Evolutionary conservation across 2,329 filamentous ascomycete genomes (phyloP).

Genomic region (Fusarium graminum): DNA sequence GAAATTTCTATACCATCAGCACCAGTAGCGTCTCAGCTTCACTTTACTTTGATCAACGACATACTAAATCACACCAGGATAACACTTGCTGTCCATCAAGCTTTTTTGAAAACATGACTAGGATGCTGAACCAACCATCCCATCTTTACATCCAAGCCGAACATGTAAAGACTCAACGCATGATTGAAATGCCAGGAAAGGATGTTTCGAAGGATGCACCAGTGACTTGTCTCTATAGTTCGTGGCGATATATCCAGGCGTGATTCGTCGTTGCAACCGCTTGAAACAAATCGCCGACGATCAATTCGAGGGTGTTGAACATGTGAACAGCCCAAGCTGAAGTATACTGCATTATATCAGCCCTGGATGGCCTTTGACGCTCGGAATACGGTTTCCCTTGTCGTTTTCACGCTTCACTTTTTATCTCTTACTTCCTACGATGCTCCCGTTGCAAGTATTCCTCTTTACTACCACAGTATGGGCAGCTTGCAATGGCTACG

Average conservation of each 20-base stretch:
- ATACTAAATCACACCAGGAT: constrained; percentile 19
- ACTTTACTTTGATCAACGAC: background rate
- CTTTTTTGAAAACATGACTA: constrained; percentile 5
- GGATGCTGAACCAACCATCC: constrained; percentile 22
- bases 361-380: background rate
- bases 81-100: constrained; percentile 10
- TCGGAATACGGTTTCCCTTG: background rate
- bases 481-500: constrained; percentile 68
- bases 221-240: constrained; percentile 8
- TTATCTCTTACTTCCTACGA: constrained; percentile 8
- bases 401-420: background rate
- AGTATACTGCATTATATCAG: constrained; percentile 8
- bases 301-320: background rate
- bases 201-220: background rate
- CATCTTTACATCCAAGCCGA: constrained; percentile 7
- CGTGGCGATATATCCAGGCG: constrained; percentile 9
- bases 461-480: constrained; percentile 36
- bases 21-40: background rate
- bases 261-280: constrained; percentile 16
- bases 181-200: constrained; percentile 16
- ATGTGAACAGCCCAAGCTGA: background rate
- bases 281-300: constrained; percentile 20
- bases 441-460: constrained; percentile 36
- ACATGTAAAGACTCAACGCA: constrained; percentile 4
- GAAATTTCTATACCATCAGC: background rate